A percentile compares a stretch with the other conserved stretches of the same genome.
Evolutionary conservation across 192 early-diverging fungal species (phyloP).

Genomic region (Entomortierella parvispora): DNA sequence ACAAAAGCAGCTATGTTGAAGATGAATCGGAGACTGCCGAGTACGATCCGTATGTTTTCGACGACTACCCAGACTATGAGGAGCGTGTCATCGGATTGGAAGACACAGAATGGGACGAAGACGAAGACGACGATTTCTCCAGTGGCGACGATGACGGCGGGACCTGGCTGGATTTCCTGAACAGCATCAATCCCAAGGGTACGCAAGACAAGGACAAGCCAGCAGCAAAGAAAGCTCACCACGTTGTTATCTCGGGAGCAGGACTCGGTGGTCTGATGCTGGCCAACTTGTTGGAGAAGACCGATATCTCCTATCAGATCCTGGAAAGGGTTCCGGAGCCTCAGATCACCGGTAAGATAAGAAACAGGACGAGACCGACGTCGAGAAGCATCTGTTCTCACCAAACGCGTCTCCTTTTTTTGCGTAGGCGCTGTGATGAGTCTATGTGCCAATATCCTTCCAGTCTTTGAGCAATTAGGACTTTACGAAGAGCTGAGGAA

Average conservation of each 20-base stretch:
- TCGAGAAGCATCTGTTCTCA: neutral
- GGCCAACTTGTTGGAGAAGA: slow-evolving; percentile 15
- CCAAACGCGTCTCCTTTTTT: neutral
- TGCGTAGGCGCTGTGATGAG: slow-evolving; percentile 22
- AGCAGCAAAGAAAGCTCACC: too few species aligned
- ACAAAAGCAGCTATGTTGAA: too few species aligned
- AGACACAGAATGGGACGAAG: too few species aligned
- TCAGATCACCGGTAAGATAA: slow-evolving; percentile 9
- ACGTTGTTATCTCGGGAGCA: slow-evolving; percentile 19
- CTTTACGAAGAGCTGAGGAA: slow-evolving; percentile 14
- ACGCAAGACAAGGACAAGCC: too few species aligned
- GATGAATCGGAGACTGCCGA: too few species aligned
- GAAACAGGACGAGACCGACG: neutral
- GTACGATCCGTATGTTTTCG: too few species aligned
- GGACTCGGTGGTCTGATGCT: slow-evolving; percentile 25
- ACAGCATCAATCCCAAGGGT: too few species aligned
- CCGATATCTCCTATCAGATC: slow-evolving; percentile 26
- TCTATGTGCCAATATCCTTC: slow-evolving; percentile 23
- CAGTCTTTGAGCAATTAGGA: slow-evolving; percentile 31
- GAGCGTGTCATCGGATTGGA: too few species aligned
- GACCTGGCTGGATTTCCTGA: too few species aligned
- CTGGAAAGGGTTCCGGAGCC: slow-evolving; percentile 12
- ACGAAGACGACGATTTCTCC: too few species aligned
- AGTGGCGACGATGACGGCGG: too few species aligned
- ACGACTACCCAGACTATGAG: too few species aligned